phyloP scores from a whole-genome alignment of 768 basidiomycete species.

The Pleurotus giganteus region DNA sequence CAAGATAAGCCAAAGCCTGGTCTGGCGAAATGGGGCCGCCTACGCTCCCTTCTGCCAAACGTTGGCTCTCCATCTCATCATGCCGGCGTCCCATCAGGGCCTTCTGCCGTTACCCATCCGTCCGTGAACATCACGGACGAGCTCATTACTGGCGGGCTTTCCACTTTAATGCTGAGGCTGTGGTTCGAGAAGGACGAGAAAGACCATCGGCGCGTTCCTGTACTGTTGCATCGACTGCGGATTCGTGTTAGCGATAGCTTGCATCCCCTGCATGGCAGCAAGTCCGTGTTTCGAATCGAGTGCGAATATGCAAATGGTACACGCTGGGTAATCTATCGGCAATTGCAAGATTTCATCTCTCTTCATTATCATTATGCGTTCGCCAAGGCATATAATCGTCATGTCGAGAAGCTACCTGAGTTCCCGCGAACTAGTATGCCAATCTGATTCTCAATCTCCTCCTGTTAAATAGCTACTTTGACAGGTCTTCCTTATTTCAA shows the following conservation, averaged over 20 bases:
- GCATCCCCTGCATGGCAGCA: slow-evolving; percentile 72
- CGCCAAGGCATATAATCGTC: slow-evolving; percentile 75
- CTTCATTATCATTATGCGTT: slow-evolving; percentile 88
- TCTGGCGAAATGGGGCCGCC: slow-evolving; percentile 55
- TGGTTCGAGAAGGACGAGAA: slow-evolving; percentile 90
- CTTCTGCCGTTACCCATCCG: slow-evolving; percentile 49
- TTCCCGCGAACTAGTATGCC: slow-evolving; percentile 80
- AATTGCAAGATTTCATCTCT: slow-evolving; percentile 88
- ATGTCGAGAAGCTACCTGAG: slow-evolving; percentile 79
- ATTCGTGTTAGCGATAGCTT: slow-evolving; percentile 86
- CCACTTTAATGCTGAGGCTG: slow-evolving; percentile 72
- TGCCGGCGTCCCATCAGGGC: slow-evolving; percentile 30
- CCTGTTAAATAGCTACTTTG: slow-evolving; percentile 4
- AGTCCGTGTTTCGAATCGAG: slow-evolving; percentile 87
- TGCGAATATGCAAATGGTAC: slow-evolving; percentile 95
- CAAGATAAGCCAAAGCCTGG: slow-evolving; percentile 21
- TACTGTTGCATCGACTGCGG: slow-evolving; percentile 75
- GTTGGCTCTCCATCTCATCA: slow-evolving; percentile 34
- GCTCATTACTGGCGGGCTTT: slow-evolving; percentile 76
- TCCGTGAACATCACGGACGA: slow-evolving; percentile 80
- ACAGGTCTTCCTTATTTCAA: slow-evolving; percentile 89
- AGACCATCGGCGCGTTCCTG: slow-evolving; percentile 74
- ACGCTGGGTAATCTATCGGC: slow-evolving; percentile 94
- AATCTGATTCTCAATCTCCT: neutral
- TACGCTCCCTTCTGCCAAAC: slow-evolving; percentile 66